Percentiles rank a stretch among this genome's conserved stretches.
Conservation (phyloP, 371 early-diverging fungal species). For the Zancudomyces culisetae region DNA sequence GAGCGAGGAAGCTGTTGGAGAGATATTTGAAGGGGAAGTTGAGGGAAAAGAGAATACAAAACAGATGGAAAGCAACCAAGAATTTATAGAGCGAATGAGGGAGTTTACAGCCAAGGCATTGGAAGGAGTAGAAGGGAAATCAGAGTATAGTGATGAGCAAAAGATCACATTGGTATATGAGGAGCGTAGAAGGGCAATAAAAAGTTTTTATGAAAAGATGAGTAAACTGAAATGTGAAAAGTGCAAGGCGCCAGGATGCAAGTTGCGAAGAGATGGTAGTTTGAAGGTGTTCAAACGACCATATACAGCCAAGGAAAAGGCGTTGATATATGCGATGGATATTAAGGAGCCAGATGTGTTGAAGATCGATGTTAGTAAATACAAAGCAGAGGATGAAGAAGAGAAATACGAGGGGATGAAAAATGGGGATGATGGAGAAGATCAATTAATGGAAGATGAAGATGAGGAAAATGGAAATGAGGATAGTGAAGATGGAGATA, state of each 20-base stretch:
- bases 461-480: constrained; percentile 10
- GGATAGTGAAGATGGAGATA: not conserved
- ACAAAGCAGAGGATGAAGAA: constrained; percentile 1
- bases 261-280: constrained; percentile 64
- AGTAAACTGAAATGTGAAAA: constrained; percentile 45
- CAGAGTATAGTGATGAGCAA: constrained; percentile 13
- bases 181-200: constrained; percentile 51
- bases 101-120: constrained; percentile 5
- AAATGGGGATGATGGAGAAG: constrained; percentile 22
- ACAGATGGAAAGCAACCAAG: constrained; percentile 8
- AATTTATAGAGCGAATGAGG: constrained; percentile 34
- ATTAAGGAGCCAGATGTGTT: constrained; percentile 25
- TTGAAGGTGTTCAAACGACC: constrained; percentile 74
- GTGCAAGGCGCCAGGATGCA: constrained; percentile 62
- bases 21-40: constrained; percentile 29
- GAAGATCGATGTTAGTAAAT: constrained; percentile 9
- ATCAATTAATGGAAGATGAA: constrained; percentile 19
- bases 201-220: constrained; percentile 44
- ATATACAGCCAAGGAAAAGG: constrained; percentile 45
- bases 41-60: constrained; percentile 21
- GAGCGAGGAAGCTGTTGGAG: constrained; percentile 12
- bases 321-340: constrained; percentile 41
- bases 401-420: constrained; percentile 16
- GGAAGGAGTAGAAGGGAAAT: not conserved
- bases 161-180: constrained; percentile 57